Base-by-base conservation (phyloP, 768 basidiomycete species). In the Daedaleopsis sinensis region DNA sequence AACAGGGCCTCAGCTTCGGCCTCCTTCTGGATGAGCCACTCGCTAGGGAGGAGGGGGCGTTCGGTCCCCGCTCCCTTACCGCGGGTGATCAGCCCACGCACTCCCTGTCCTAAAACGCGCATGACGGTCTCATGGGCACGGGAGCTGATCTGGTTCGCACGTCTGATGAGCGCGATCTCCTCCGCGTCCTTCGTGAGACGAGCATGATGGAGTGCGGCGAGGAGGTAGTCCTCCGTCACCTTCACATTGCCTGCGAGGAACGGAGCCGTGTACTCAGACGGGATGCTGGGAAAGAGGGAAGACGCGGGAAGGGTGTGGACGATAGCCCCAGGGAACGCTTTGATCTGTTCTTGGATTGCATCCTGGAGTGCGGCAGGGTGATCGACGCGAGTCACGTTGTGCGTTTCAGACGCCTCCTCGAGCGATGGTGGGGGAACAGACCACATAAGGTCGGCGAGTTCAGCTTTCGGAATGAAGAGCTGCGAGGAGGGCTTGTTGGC, bases 1-100 rank as follows among this genome's bases (percentile, higher is more conserved):
- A 98, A 98, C 9, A 96, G 81, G 0, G 95, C 96, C 71, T 96
- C 96, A 0, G 94, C 96, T 72, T 97, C 96, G 0, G 87, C 89
- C 74, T 98, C 96, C 67, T 90, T 92, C 76, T 92, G 86, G 16
- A 98, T 92, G 48, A 93, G 77, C 91, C 96, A 97, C 68, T 95
- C 90, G 3, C 82, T 80, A 1, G 91, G 92, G 3, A 93, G 77
- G 5, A 83, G 74, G 0, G 86, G 87, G 4, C 82, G 75, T 11
- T 76, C 75, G 4, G 61, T 66, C 2, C 70, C 70, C 36, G 78
- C 78, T 5, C 75, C 82, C 13, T 76, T 73, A 16, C 72, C 82
- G 38, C 74, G 76, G 64, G 74, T 72, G 59, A 89, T 81, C 55
- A 79, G 78, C 18, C 82, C 82, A 54, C 84, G 83, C 19, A 90